Evolutionary conservation across 257 asterid genomes (phyloP), one percentile per base, ranked within the genome.

Genomic region (Nicotiana benthamiana): DNA sequence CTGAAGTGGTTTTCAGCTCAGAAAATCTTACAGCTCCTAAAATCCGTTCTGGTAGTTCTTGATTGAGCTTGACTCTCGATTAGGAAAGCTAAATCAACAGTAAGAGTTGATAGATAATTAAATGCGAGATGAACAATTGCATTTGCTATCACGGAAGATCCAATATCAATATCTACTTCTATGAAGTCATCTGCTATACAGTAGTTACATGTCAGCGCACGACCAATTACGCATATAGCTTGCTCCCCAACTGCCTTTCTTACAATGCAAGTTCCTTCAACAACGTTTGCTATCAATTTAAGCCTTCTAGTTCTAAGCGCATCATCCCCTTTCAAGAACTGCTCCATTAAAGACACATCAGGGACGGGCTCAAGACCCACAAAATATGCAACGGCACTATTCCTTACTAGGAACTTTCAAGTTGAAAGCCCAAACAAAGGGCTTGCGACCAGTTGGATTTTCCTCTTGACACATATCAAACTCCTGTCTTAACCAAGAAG

Each of bases 181-280:
- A 91, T 28, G 30, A 88, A 91, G 81, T 88, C 87, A n/a, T 89
- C 93, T 53, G 92, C 96, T 34, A 62, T 36, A 63, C 86, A 80
- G 79, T 91, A 91, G 57, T 82, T 88, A 83, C 97, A 89, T 11
- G 87, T 83, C 18, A 92, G 94, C 22, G 91, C 88, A 72, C 92
- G 87, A 1, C 97, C 96, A 34, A 92, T 89, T 40, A 92, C 80
- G 28, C 93, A 89, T 81, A 93, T 89, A 52, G 98, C 97, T 75
- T 92, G 97, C 89, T 94, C 96, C 3, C 98, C 98, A 48, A 93
- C 92, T 68, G 97, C 93, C 81, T 87, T 91, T 77, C 89, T 91
- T 75, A 94, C 97, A 70, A 92, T 83, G 97, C 98, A 94, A 63
- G 98, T 97, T 72, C 98, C 98, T 79, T 87, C 81, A 57, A 85